A percentile compares a stretch with the other conserved stretches of the same genome.
These are phyloP conservation scores for Paraurostyla sp. DNA, from an alignment of 73 alveolate species.

Conservation along the genomic window DNA sequence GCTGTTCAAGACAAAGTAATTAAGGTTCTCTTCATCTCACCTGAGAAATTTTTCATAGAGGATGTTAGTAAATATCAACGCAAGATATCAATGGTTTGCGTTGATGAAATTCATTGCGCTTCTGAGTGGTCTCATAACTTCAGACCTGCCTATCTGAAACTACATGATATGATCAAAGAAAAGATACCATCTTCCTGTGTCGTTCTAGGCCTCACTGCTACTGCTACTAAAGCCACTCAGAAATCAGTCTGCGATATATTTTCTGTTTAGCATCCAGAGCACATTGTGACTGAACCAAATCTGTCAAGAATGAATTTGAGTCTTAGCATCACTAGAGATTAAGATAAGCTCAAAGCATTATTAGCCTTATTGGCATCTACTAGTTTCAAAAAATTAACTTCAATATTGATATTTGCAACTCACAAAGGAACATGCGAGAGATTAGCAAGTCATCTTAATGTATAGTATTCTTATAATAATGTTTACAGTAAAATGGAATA, in stretches of 20 bases:
- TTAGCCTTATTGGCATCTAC: constrained; percentile 68
- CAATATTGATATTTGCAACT: constrained; percentile 85
- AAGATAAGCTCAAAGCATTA: constrained; percentile 76
- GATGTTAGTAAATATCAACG: constrained; percentile 82
- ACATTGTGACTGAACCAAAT: constrained; percentile 68
- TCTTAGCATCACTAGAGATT: constrained; percentile 86
- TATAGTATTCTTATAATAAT: neutral
- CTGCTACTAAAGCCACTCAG: constrained; percentile 74
- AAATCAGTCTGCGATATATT: constrained; percentile 63
- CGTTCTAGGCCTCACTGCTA: constrained; percentile 84
- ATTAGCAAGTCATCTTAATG: constrained; percentile 80
- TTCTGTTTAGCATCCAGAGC: constrained; percentile 65
- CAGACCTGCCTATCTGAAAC: constrained; percentile 90
- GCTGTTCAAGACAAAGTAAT: constrained; percentile 83
- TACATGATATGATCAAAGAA: constrained; percentile 80
- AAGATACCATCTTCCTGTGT: constrained; percentile 65
- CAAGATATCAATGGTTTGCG: constrained; percentile 89
- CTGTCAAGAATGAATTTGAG: constrained; percentile 79
- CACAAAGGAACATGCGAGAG: constrained; percentile 82
- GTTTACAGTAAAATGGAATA: constrained; percentile 80
- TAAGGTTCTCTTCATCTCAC: constrained; percentile 90
- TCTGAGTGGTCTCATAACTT: constrained; percentile 93
- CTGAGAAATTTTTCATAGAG: constrained; percentile 94
- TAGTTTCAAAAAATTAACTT: constrained; percentile 73
- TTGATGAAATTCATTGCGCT: constrained; percentile 97